These are phyloP conservation scores for Dactylorhiza incarnata DNA, from an alignment of 106 monocot genomes.

Conservation along the genomic window DNA sequence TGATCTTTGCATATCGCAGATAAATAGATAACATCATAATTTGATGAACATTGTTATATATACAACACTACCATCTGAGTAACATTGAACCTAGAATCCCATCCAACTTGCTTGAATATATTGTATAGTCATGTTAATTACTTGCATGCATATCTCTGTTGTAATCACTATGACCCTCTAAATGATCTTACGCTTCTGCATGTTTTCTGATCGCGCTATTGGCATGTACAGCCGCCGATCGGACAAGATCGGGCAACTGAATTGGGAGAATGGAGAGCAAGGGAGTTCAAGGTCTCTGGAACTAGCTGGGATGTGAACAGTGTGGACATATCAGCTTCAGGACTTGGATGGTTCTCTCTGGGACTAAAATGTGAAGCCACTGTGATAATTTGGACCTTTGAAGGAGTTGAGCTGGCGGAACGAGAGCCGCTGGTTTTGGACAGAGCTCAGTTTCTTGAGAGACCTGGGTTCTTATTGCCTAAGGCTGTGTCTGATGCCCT, in stretches of 20 bases:
- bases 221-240: conserved; percentile 57
- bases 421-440: conserved; percentile 83
- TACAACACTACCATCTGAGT: no score
- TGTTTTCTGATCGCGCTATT: neutral
- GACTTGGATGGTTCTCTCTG: conserved; percentile 86
- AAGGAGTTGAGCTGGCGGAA: conserved; percentile 55
- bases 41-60: no score
- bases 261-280: conserved; percentile 61
- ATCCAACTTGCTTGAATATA: neutral
- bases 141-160: neutral
- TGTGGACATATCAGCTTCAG: conserved; percentile 65
- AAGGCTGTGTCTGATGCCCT: conserved; percentile 77
- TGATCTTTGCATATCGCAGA: no score
- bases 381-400: conserved; percentile 71
- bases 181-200: neutral
- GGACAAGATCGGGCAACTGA: conserved; percentile 54
- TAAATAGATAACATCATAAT: no score
- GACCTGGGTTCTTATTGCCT: conserved; percentile 83
- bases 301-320: conserved; percentile 83
- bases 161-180: neutral
- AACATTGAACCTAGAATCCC: no score
- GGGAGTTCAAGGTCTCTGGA: conserved; percentile 67
- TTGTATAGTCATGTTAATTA: neutral
- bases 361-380: conserved; percentile 90
- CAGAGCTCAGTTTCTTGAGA: conserved; percentile 63